Conservation (phyloP, 2,329 filamentous ascomycete species). For the Fusarium coffeatum region DNA sequence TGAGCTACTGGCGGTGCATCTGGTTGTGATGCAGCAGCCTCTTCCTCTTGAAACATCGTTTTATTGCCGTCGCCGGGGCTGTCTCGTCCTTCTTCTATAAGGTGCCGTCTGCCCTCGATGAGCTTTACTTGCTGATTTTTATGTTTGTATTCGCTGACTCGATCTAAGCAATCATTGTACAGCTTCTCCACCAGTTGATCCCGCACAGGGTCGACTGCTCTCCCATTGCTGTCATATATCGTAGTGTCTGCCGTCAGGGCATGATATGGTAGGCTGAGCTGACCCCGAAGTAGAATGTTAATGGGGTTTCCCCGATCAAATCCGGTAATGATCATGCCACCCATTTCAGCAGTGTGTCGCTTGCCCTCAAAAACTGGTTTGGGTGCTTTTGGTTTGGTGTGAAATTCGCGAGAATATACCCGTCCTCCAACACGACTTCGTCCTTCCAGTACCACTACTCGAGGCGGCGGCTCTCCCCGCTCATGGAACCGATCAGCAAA, state of each 20-base stretch:
- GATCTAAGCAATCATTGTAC: conserved; percentile 94
- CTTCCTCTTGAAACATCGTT: conserved; percentile 78
- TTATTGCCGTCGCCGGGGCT: conserved; percentile 75
- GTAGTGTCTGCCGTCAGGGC: conserved; percentile 82
- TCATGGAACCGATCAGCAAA: conserved; percentile 76
- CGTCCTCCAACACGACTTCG: conserved; percentile 88
- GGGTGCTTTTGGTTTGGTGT: conserved; percentile 66
- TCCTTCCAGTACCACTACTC: conserved; percentile 86
- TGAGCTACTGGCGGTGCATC: conserved; percentile 65
- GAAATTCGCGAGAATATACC: conserved; percentile 83
- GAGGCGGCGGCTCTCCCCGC: conserved; percentile 74
- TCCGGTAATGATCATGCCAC: conserved; percentile 97
- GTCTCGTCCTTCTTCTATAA: conserved; percentile 87
- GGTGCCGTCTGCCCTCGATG: conserved; percentile 82
- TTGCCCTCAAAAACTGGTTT: conserved; percentile 66
- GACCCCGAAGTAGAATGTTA: conserved; percentile 89
- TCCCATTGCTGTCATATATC: conserved; percentile 86
- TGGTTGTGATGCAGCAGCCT: conserved; percentile 71
- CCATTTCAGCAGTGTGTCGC: conserved; percentile 90
- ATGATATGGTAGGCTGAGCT: conserved; percentile 89
- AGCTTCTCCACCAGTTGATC: conserved; percentile 90
- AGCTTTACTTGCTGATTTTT: conserved; percentile 76
- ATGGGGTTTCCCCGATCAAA: conserved; percentile 96
- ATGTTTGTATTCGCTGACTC: conserved; percentile 90
- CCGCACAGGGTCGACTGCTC: conserved; percentile 78